These are phyloP conservation scores for Acacia pycnantha DNA, from an alignment of 331 rosid species.

Conservation along the genomic window DNA sequence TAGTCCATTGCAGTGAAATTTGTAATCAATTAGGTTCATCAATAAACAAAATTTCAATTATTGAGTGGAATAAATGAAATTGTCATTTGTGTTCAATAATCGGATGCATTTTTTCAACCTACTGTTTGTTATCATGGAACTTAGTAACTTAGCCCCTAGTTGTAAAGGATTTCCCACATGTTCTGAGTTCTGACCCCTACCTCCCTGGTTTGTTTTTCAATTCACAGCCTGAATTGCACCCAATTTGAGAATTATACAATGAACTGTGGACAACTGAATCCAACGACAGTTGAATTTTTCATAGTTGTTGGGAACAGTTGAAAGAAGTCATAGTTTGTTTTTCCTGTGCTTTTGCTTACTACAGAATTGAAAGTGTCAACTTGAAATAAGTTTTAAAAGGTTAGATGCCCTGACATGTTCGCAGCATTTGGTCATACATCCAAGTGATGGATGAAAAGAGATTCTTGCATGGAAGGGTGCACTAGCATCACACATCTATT, in stretches of 20 bases:
- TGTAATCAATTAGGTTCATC: slow-evolving; percentile 4
- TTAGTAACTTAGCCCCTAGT: neutral
- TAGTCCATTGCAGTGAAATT: slow-evolving; percentile 31
- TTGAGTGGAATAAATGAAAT: slow-evolving; percentile 12
- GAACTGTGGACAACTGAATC: neutral
- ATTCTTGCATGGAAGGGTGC: slow-evolving; percentile 1
- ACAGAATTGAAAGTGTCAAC: slow-evolving; percentile 3
- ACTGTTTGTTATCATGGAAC: slow-evolving; percentile 19
- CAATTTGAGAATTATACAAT: neutral
- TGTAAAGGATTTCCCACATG: slow-evolving; percentile 4
- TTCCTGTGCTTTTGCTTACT: neutral
- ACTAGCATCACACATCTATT: neutral
- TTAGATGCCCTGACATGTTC: neutral
- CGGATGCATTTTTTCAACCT: slow-evolving; percentile 7
- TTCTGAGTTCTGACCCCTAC: slow-evolving; percentile 2
- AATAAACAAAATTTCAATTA: neutral
- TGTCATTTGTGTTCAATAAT: slow-evolving; percentile 3
- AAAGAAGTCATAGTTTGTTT: neutral
- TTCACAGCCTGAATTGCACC: neutral
- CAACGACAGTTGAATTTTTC: neutral
- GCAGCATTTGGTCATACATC: slow-evolving; percentile 2
- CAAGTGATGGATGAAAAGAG: neutral
- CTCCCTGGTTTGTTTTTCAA: neutral
- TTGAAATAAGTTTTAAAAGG: slow-evolving; percentile 12
- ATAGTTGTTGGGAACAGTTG: neutral